These are phyloP conservation scores for Spiraea crenata DNA, from an alignment of 331 rosid genomes.

Conservation along the genomic window DNA sequence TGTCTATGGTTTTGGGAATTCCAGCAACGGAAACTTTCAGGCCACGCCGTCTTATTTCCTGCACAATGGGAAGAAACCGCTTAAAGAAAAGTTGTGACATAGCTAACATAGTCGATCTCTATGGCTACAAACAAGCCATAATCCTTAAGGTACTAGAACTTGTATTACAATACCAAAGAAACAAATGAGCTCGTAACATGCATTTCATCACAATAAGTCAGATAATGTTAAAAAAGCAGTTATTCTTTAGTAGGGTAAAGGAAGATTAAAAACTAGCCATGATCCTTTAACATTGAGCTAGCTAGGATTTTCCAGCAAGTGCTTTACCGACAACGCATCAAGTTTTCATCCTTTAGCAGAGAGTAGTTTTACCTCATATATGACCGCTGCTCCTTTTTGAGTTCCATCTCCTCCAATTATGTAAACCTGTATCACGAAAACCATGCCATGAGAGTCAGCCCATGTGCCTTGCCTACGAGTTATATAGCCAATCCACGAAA, in stretches of 20 bases:
- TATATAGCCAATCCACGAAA: neutral
- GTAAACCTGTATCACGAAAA: conserved; percentile 59
- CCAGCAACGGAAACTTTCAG: conserved; percentile 80
- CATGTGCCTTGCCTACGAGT: neutral
- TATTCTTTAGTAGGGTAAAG: neutral
- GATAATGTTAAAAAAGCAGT: neutral
- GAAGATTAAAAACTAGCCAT: neutral
- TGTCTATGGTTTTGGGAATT: conserved; percentile 86
- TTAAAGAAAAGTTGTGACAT: neutral
- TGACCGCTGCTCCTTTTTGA: conserved; percentile 79
- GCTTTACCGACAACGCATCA: neutral
- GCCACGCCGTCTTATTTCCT: conserved; percentile 86
- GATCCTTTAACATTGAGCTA: neutral
- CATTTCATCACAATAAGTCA: neutral
- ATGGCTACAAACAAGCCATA: no score
- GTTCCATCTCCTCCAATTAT: conserved; percentile 96
- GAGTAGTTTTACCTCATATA: conserved; percentile 56
- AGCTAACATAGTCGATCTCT: no score
- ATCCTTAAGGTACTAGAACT: neutral
- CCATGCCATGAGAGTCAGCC: neutral
- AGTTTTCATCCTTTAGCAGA: neutral
- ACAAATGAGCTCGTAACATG: neutral
- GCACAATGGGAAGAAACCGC: conserved; percentile 14
- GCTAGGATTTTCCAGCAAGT: neutral
- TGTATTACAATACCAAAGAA: neutral